Percentiles rank a stretch among this genome's conserved stretches.
Conservation (phyloP, 371 early-diverging fungal genomes). For the Mortierella sp. region DNA sequence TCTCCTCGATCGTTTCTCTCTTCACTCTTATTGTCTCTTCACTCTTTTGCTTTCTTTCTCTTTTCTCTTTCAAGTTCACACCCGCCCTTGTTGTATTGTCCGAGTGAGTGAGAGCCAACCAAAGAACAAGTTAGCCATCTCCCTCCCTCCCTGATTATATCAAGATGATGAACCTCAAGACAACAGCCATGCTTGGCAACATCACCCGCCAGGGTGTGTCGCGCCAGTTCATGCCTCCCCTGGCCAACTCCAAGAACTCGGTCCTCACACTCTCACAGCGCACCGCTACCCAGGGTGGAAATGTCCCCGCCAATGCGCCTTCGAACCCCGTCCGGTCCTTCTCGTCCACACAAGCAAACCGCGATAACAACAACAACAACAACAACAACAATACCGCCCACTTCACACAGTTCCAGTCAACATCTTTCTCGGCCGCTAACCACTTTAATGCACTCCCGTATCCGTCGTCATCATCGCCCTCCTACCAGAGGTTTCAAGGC, state of each 20-base stretch:
- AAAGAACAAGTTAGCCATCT: not conserved
- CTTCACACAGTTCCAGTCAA: constrained; percentile 17
- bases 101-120: no score
- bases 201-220: constrained; percentile 51
- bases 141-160: not conserved
- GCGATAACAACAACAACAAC: constrained; percentile 37
- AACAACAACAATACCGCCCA: constrained; percentile 1
- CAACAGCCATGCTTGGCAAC: constrained; percentile 42
- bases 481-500: constrained; percentile 21
- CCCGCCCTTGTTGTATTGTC: no score
- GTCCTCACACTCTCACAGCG: constrained; percentile 48
- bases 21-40: not conserved
- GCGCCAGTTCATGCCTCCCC: constrained; percentile 38
- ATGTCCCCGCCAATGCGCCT: constrained; percentile 26
- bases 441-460: constrained; percentile 5
- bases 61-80: not conserved
- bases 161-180: constrained; percentile 52
- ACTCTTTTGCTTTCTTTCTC: not conserved
- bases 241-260: constrained; percentile 39
- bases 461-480: constrained; percentile 12
- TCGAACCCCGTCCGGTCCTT: constrained; percentile 48
- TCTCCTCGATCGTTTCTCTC: not conserved
- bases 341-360: constrained; percentile 46
- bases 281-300: constrained; percentile 33
- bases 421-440: not conserved